A percentile compares a stretch with the other conserved stretches of the same genome.
phyloP scores from a whole-genome alignment of 2,329 filamentous ascomycete species.

The Aspergillus alliaceus region DNA sequence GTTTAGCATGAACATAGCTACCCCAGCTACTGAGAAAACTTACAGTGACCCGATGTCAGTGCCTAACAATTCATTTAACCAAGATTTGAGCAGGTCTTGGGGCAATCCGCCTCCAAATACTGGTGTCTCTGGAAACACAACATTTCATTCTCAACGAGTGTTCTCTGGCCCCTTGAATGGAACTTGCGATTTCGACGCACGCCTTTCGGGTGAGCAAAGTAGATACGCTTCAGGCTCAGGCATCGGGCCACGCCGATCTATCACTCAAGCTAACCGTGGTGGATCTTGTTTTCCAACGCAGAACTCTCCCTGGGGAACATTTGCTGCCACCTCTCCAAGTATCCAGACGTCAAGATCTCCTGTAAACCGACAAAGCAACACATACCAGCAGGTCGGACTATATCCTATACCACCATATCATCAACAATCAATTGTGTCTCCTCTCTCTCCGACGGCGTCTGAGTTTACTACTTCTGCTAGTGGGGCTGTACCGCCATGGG shows the following conservation, averaged over 20 bases:
- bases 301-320: constrained; percentile 35
- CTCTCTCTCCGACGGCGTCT: constrained; percentile 70
- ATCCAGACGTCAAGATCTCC: constrained; percentile 29
- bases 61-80: constrained; percentile 19
- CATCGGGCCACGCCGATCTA: constrained; percentile 27
- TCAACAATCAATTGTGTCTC: constrained; percentile 61
- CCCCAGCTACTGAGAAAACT: constrained; percentile 25
- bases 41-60: constrained; percentile 26
- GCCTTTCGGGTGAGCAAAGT: constrained; percentile 32
- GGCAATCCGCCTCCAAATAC: constrained; percentile 21
- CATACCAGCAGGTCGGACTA: constrained; percentile 37
- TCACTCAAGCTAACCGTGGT: constrained; percentile 32
- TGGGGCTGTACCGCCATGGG: constrained; percentile 29
- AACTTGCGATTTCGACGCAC: constrained; percentile 28
- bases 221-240: constrained; percentile 27
- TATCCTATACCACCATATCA: constrained; percentile 47
- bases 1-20: constrained; percentile 28
- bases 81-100: constrained; percentile 35
- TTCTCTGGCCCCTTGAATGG: constrained; percentile 34
- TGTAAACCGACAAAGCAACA: constrained; percentile 27
- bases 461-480: constrained; percentile 66
- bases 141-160: constrained; percentile 33
- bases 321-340: constrained; percentile 25
- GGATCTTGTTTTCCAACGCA: constrained; percentile 35
- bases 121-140: constrained; percentile 17